Evolutionary conservation across 805 yeast genomes (phyloP), one percentile per base, ranked within the genome.

Genomic region (Candida patagonica): DNA sequence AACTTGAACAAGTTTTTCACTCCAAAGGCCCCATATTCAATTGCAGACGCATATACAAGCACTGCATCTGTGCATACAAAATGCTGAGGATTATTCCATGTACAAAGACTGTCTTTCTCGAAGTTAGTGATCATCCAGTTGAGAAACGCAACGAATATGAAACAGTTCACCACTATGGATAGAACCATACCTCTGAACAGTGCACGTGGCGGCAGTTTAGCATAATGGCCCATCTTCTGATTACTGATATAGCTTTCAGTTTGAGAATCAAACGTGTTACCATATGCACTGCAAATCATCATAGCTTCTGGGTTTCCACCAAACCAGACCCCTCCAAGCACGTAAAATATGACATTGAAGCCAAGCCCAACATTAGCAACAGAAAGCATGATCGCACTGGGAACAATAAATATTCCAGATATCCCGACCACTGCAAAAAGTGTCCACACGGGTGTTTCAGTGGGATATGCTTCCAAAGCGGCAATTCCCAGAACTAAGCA

Each of bases 261-360:
- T 57, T 77, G 83, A 24, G 71, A 70, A 51, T 74, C 80, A 45
- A 76, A 47, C 66, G 46, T 50, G 31, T 42, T 43, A n/a, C 51
- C 53, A 37, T 67, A 56, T 62, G 45, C 79, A 75, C 53, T 69
- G 42, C 73, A 52, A 8, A 70, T 61, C 65, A 70, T 71, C 40
- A 74, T 56, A 3, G 79, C 78, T 30, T 62, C 54, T 19, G 76
- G 77, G 63, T 67, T 64, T 2, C 78, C 83, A 2, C 84, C 84
- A 16, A 76, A 63, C 39, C 80, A 71, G 52, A 76, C 78, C 2
- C 86, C 86, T 36, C 75, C 72, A 38, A 80, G 66, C 41, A 80
- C 61, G 50, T 80, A 85, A 6, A 76, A 72, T 38, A 80, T 57
- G 1, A 78, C 83, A 52, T 75, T 75, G 47, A 79, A 61, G 13